Evolutionary conservation across 2,329 filamentous ascomycete genomes (phyloP).

Genomic region (Penicillium sp.): DNA sequence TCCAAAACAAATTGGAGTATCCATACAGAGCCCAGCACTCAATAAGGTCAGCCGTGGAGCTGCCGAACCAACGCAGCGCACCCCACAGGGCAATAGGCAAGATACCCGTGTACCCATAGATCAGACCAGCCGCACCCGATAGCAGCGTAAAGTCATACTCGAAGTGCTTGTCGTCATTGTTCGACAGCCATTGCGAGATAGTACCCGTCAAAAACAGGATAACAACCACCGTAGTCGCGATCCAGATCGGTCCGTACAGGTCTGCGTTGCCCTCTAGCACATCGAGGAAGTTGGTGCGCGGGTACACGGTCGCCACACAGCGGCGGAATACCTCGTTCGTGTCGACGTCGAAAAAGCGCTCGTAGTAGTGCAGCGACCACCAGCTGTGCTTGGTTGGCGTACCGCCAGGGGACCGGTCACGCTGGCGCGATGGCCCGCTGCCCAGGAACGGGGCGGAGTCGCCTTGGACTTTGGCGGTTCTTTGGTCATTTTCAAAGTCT

Average conservation of each 20-base stretch:
- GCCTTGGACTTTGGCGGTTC: slow-evolving; percentile 50
- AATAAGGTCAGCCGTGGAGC: slow-evolving; percentile 85
- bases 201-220: slow-evolving; percentile 95
- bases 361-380: slow-evolving; percentile 91
- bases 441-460: slow-evolving; percentile 53
- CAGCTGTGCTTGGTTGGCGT: slow-evolving; percentile 77
- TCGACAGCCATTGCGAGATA: slow-evolving; percentile 83
- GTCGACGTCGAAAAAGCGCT: slow-evolving; percentile 98
- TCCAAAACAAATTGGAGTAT: slow-evolving; percentile 96
- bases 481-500: slow-evolving; percentile 68
- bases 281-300: slow-evolving; percentile 91
- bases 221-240: slow-evolving; percentile 93
- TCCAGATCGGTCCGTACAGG: slow-evolving; percentile 97
- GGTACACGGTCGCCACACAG: slow-evolving; percentile 85
- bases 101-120: slow-evolving; percentile 92
- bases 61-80: slow-evolving; percentile 90
- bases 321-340: slow-evolving; percentile 83
- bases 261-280: slow-evolving; percentile 96
- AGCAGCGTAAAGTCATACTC: slow-evolving; percentile 88
- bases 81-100: slow-evolving; percentile 84
- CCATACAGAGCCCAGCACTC: slow-evolving; percentile 96
- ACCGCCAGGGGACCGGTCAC: slow-evolving; percentile 43
- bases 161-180: slow-evolving; percentile 67
- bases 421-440: slow-evolving; percentile 38
- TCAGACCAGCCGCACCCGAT: slow-evolving; percentile 83